A percentile compares a stretch with the other conserved stretches of the same genome.
Conservation (phyloP, 176 grass and related monocot genomes). For the Pontederia crassipes region DNA sequence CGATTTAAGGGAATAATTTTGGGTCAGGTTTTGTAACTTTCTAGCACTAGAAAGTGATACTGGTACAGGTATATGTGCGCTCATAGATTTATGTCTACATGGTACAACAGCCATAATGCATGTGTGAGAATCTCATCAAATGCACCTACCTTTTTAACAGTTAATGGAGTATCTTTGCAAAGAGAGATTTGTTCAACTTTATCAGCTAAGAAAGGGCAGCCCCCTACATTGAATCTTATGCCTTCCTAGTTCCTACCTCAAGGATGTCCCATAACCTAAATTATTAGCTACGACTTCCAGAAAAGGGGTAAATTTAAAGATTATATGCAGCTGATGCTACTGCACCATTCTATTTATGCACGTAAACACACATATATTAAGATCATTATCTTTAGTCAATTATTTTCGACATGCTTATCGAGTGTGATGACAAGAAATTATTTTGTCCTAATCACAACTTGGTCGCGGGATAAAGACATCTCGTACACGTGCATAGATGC, state of each 20-base stretch:
- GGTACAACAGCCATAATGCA: background rate
- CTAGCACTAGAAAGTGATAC: too few relatives aligned
- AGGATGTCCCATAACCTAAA: background rate
- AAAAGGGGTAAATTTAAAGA: background rate
- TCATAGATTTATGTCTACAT: background rate
- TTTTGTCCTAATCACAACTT: too few relatives aligned
- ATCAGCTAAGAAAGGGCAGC: background rate
- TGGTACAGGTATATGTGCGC: background rate
- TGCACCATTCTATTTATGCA: background rate
- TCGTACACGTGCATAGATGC: too few relatives aligned
- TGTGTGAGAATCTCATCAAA: slow-evolving; percentile 3
- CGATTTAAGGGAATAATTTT: too few relatives aligned
- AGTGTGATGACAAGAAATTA: too few relatives aligned
- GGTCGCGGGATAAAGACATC: too few relatives aligned
- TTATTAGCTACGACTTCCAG: background rate
- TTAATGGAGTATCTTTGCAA: background rate
- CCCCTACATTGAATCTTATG: background rate
- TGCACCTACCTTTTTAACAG: background rate
- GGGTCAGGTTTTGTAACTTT: too few relatives aligned
- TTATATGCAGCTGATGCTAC: background rate
- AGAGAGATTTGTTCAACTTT: background rate
- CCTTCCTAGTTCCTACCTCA: background rate
- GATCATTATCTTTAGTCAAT: too few relatives aligned
- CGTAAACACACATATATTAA: too few relatives aligned
- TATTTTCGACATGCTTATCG: too few relatives aligned